Evolutionary conservation across 441 rosid genomes (phyloP).

Genomic region (Populus hybrid): DNA sequence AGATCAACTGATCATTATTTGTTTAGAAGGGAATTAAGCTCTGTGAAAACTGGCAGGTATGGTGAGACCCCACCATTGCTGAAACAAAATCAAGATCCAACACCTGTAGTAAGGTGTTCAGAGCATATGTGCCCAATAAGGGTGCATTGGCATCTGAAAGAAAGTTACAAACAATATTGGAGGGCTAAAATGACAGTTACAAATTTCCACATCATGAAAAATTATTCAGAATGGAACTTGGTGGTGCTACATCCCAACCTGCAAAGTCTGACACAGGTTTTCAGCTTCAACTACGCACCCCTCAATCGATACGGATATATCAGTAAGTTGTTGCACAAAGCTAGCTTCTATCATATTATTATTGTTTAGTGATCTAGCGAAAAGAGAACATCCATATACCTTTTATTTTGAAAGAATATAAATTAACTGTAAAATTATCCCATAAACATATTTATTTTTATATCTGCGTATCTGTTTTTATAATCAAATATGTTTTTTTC

Average conservation of each 20-base stretch:
- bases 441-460: no score
- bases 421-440: neutral
- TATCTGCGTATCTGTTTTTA: neutral
- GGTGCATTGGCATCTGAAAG: slow-evolving; percentile 90
- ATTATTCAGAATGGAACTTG: slow-evolving; percentile 76
- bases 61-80: slow-evolving; percentile 42
- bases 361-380: neutral
- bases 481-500: no score
- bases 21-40: no score
- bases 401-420: neutral
- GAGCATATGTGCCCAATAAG: slow-evolving; percentile 74
- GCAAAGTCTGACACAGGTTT: slow-evolving; percentile 48
- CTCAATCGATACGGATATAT: slow-evolving; percentile 41
- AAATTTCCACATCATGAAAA: slow-evolving; percentile 52
- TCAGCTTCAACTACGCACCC: slow-evolving; percentile 72
- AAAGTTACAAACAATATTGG: slow-evolving; percentile 75
- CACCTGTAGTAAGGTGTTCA: slow-evolving; percentile 51
- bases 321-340: slow-evolving; percentile 40
- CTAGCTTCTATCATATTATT: neutral
- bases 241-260: slow-evolving; percentile 82
- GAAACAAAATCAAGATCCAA: slow-evolving; percentile 40
- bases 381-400: neutral
- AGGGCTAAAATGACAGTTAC: slow-evolving; percentile 70
- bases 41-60: slow-evolving; percentile 26
- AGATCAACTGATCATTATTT: no score